phyloP scores from a whole-genome alignment of 371 early-diverging fungal genomes.

The Apophysomyces elegans region DNA sequence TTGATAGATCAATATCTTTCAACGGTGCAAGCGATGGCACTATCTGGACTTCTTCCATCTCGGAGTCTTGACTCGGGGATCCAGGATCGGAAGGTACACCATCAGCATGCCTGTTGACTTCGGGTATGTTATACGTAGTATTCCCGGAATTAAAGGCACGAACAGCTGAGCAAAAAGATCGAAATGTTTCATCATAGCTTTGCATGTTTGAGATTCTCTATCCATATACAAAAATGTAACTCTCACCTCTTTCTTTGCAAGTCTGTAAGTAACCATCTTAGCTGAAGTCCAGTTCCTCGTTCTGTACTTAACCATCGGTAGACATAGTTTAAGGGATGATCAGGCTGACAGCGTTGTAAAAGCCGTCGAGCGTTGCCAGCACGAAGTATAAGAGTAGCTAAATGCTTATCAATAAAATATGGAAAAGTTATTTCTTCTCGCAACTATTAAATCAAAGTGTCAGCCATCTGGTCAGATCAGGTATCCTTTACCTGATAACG shows the following conservation, averaged over 20 bases:
- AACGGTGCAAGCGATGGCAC: slow-evolving; percentile 13
- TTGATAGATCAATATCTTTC: slow-evolving; percentile 20
- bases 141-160: slow-evolving; percentile 9
- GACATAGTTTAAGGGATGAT: slow-evolving; percentile 34
- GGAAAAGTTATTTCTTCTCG: slow-evolving; percentile 24
- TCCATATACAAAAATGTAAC: neutral
- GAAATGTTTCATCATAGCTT: slow-evolving; percentile 11
- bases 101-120: neutral
- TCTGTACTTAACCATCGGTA: neutral
- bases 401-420: slow-evolving; percentile 26
- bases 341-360: slow-evolving; percentile 26
- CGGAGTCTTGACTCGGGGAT: neutral
- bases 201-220: neutral
- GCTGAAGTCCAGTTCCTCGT: neutral
- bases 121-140: neutral
- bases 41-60: slow-evolving; percentile 15
- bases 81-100: neutral
- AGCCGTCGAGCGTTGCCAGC: slow-evolving; percentile 38
- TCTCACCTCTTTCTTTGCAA: slow-evolving; percentile 23
- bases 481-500: slow-evolving; percentile 7
- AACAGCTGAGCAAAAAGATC: slow-evolving; percentile 10
- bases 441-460: slow-evolving; percentile 18
- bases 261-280: slow-evolving; percentile 18
- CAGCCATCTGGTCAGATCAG: neutral
- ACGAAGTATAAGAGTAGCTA: slow-evolving; percentile 32